Conservation (phyloP, 805 yeast genomes). For the Starmera quercuum region DNA sequence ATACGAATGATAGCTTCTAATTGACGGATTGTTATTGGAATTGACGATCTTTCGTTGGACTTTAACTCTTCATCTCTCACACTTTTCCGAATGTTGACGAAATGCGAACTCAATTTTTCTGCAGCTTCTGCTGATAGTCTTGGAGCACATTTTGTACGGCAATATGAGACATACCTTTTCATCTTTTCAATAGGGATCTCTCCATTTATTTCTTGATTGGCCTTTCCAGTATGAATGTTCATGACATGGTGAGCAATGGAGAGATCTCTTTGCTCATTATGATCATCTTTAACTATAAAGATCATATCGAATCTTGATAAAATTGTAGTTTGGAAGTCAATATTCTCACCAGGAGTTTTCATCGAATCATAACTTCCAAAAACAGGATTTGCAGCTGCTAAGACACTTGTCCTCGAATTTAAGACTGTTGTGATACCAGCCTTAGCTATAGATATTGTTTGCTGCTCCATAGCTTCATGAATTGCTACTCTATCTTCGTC, state of each 20-base stretch:
- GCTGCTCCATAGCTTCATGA: constrained; percentile 99
- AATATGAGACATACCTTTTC: constrained; percentile 89
- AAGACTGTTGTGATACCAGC: constrained; percentile 98
- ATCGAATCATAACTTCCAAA: constrained; percentile 95
- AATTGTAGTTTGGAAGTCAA: constrained; percentile 95
- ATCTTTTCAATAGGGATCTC: constrained; percentile 86
- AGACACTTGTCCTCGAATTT: constrained; percentile 91
- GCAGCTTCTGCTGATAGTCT: constrained; percentile 83
- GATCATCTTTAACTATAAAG: constrained; percentile 93
- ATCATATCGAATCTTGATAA: constrained; percentile 98
- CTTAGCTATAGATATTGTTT: constrained; percentile 95
- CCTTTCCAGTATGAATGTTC: constrained; percentile 86
- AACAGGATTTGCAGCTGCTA: constrained; percentile 97
- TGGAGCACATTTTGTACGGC: constrained; percentile 89
- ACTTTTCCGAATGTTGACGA: constrained; percentile 80
- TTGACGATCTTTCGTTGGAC: constrained; percentile 84
- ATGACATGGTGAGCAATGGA: constrained; percentile 92
- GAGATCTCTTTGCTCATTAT: constrained; percentile 75
- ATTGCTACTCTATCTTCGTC: constrained; percentile 98
- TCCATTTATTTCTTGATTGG: constrained; percentile 47
- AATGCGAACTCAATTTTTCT: constrained; percentile 83
- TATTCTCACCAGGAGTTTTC: constrained; percentile 95
- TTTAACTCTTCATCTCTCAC: constrained; percentile 75
- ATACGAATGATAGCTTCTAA: constrained; percentile 95
- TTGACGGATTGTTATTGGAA: constrained; percentile 96